Evolutionary conservation across 2,329 filamentous ascomycete species (phyloP), one percentile per base, ranked within the genome.

Genomic region (Hypoxylon sp.): DNA sequence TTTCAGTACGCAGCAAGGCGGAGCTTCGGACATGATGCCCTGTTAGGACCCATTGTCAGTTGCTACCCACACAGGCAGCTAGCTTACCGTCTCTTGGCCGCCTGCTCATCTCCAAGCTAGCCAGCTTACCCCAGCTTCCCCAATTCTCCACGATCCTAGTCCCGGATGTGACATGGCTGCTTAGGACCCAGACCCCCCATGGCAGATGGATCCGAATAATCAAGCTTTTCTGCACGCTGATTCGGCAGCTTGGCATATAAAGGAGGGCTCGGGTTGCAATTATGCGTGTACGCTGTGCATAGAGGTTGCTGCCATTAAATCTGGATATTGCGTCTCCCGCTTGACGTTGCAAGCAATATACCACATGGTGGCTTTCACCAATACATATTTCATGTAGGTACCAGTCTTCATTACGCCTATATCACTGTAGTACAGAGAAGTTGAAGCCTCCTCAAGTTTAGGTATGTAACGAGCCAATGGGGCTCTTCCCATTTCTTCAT

Each of bases 101-200:
- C 21, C 21, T 25, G 9, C 5, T 40, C 32, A 12, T 26, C 44
- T 38, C 42, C 30, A 47, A 45, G 30, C 25, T 37, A 19, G 17
- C 25, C 20, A 57, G 51, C 48, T 58, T 42, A 27, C 48, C 52
- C 55, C 50, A 59, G 54, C 35, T 59, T 55, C 59, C 56, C 56
- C 50, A 57, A 55, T 55, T 59, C 50, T 50, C 53, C 57, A 53
- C 49, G 55, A 51, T 57, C 20, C 20, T 16, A 35, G 35, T 44
- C 23, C 21, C 42, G 47, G 43, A 21, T 30, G 41, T 25, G 27
- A 19, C 26, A 17, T 46, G 23, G 41, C 29, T 36, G 31, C 27
- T 26, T 32, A 41, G 30, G 47, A 27, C 34, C 25, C 35, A 32
- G 48, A 17, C n/a, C 16, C 11, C 40, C 36, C 51, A 36, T 50